Base-by-base conservation (phyloP, 768 basidiomycete genomes). In the Exidia glandulosa region DNA sequence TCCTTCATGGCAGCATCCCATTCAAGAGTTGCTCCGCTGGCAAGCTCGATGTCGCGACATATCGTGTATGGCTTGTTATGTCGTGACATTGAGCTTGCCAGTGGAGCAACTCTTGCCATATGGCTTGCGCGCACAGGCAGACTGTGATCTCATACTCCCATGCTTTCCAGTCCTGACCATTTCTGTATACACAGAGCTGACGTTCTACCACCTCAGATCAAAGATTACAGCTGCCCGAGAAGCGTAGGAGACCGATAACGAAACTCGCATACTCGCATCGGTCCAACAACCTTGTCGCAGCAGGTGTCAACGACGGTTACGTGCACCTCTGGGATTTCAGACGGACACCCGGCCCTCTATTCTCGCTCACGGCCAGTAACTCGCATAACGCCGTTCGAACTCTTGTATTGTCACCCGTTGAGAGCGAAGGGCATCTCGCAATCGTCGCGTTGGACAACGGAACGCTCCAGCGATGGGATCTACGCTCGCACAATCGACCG, bases 231-330 rank as follows among this genome's bases (percentile, higher is more conserved):
- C 83, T 85, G 57, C 88, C 90, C 63, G 75, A 78, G 57, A 27
- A 23, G 6, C 50, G 50, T 27, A 27, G 50, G 14, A 84, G 88
- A 14, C 85, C 88, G 0, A 87, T 90, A 30, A 83, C 88, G 67
- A 78, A 80, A 55, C 69, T 90, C 59, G 79, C 84, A 1, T 82
- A 85, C 33, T 90, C 88, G 1, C 75, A 80, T n/a, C 75, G 83
- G 13, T 78, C 86, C 10, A 81, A 81, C 33, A 77, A 85, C 63
- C 89, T 87, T 62, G 88, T 86, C 59, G 81, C 89, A 63, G 90
- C 87, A 16, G 88, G 86, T 23, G 88, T 88, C 32, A 85, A 87
- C 9, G 89, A 91, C 66, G 88, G 87, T 1, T 83, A 89, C 66
- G 71, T 90, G 70, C 84, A 88, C 56, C 79, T 90, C 36, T 91